These are phyloP conservation scores for Trichoderma afroharzianum DNA, from an alignment of 2,329 filamentous ascomycete genomes.

Conservation along the genomic window DNA sequence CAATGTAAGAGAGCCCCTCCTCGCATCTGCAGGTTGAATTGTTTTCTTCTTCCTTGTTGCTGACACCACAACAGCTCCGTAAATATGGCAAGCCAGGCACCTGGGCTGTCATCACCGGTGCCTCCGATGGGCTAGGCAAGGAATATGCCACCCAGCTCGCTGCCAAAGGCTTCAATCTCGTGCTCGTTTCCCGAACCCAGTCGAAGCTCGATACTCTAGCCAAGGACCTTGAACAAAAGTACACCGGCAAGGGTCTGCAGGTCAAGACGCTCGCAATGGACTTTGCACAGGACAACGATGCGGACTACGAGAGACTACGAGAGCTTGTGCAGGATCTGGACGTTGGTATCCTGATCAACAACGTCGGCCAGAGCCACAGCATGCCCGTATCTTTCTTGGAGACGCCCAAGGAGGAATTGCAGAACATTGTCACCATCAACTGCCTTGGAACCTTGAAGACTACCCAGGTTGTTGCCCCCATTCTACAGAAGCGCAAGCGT, in stretches of 20 bases:
- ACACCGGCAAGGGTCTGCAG: conserved; percentile 57
- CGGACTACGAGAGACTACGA: conserved; percentile 73
- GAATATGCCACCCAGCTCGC: conserved; percentile 92
- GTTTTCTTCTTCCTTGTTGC: neutral
- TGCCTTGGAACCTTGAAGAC: conserved; percentile 85
- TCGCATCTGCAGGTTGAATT: neutral
- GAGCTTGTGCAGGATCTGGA: conserved; percentile 69
- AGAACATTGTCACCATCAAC: conserved; percentile 92
- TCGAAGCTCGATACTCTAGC: conserved; percentile 81
- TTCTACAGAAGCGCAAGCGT: conserved; percentile 77
- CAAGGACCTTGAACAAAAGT: conserved; percentile 68
- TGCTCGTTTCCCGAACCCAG: conserved; percentile 92
- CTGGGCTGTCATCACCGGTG: conserved; percentile 93
- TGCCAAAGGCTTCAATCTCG: conserved; percentile 85
- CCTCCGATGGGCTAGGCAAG: conserved; percentile 94
- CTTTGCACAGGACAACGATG: conserved; percentile 73
- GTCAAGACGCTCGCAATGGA: conserved; percentile 87
- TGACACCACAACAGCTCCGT: conserved; percentile 55
- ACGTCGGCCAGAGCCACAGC: conserved; percentile 89
- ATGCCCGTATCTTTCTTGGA: conserved; percentile 87
- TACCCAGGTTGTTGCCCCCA: conserved; percentile 79
- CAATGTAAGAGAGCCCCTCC: conserved; percentile 44
- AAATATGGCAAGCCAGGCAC: conserved; percentile 88
- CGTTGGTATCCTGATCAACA: conserved; percentile 88
- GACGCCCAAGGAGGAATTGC: conserved; percentile 74